Conservation (phyloP, 2,329 filamentous ascomycete species). For the Ophiocordyceps camponoti-saundersi region DNA sequence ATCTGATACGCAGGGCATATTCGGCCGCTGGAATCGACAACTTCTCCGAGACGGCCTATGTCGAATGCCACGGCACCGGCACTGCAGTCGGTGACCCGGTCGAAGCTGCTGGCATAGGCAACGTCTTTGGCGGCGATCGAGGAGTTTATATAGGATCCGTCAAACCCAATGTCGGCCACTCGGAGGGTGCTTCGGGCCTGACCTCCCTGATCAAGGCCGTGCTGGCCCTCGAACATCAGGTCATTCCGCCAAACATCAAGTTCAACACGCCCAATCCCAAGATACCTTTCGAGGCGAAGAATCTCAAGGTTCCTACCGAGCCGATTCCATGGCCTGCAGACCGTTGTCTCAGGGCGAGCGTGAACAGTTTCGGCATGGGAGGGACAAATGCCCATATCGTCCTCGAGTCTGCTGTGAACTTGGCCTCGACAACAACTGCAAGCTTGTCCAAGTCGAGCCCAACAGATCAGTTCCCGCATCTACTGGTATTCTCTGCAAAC, state of each 20-base stretch:
- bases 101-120: slow-evolving; percentile 16
- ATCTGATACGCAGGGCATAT: slow-evolving; percentile 14
- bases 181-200: slow-evolving; percentile 10
- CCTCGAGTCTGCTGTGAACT: neutral
- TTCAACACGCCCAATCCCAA: slow-evolving; percentile 7
- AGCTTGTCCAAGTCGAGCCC: neutral
- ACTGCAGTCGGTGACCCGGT: slow-evolving; percentile 21
- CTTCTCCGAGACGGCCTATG: slow-evolving; percentile 4
- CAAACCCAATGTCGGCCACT: slow-evolving; percentile 14
- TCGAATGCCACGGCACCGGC: slow-evolving; percentile 14
- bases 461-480: neutral
- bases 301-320: slow-evolving; percentile 11
- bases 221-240: slow-evolving; percentile 8
- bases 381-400: slow-evolving; percentile 24
- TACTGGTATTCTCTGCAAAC: neutral
- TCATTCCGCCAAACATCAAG: slow-evolving; percentile 9
- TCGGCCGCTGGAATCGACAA: slow-evolving; percentile 3
- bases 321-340: slow-evolving; percentile 16
- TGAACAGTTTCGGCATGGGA: slow-evolving; percentile 26
- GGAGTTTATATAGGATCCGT: slow-evolving; percentile 6
- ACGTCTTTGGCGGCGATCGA: slow-evolving; percentile 8
- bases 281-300: slow-evolving; percentile 6
- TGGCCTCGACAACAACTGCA: neutral
- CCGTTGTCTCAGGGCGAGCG: slow-evolving; percentile 22
- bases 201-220: slow-evolving; percentile 11